phyloP scores from a whole-genome alignment of 495 filamentous ascomycete species.

The Aspergillus bertholletiae region DNA sequence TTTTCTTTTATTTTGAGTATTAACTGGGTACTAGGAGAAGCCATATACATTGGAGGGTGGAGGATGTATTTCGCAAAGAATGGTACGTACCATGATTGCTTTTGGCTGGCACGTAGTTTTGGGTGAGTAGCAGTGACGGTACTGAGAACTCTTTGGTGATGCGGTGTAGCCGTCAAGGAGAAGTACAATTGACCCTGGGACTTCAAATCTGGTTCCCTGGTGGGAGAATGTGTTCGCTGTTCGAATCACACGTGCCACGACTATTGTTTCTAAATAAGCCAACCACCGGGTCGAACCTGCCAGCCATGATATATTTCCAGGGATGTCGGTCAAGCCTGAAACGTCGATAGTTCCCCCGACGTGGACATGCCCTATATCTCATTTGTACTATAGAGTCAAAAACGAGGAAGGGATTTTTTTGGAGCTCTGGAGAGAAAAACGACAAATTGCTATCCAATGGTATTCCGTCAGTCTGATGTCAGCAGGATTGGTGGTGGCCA shows the following conservation, averaged over 20 bases:
- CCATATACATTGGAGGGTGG: too few relatives aligned
- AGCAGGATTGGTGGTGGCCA: not conserved
- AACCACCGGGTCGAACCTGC: not conserved
- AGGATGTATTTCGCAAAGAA: not conserved
- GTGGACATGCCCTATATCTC: too few relatives aligned
- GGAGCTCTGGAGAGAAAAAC: not conserved
- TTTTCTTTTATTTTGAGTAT: too few relatives aligned
- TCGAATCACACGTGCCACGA: not conserved
- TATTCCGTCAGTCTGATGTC: constrained; percentile 5
- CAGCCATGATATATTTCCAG: not conserved
- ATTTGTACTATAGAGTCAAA: too few relatives aligned
- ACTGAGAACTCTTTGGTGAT: not conserved
- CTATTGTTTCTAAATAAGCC: not conserved
- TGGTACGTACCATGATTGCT: not conserved
- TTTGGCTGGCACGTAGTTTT: not conserved
- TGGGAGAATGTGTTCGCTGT: not conserved
- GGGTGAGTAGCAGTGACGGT: not conserved
- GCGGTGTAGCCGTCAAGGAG: not conserved
- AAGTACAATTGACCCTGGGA: not conserved
- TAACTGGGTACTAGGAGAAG: too few relatives aligned
- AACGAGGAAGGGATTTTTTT: too few relatives aligned
- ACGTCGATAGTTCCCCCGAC: too few relatives aligned
- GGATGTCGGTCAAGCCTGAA: too few relatives aligned
- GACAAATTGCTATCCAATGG: not conserved
- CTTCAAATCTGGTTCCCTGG: not conserved